Evolutionary conservation across 371 early-diverging fungal species (phyloP).

Genomic region (Batrachochytrium dendrobatidis): DNA sequence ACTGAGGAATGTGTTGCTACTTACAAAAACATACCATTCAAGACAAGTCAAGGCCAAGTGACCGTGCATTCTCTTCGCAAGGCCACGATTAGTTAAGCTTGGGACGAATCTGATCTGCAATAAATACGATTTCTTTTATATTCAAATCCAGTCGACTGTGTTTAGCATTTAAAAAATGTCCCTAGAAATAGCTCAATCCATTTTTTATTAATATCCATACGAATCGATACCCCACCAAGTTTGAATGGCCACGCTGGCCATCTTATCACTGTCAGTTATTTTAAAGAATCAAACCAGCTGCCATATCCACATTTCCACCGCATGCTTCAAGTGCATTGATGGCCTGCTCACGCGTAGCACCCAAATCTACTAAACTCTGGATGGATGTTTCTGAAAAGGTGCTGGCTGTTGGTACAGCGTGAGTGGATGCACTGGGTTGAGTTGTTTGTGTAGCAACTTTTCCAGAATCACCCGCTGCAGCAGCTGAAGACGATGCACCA

Average conservation of each 20-base stretch:
- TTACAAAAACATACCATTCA: constrained; percentile 27
- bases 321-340: constrained; percentile 72
- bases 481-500: constrained; percentile 6
- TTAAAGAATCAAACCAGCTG: constrained; percentile 42
- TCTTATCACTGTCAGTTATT: background rate
- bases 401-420: constrained; percentile 11
- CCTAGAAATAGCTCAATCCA: background rate
- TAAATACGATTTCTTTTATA: too few relatives aligned
- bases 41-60: constrained; percentile 24
- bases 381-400: constrained; percentile 48
- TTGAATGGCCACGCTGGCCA: background rate
- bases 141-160: too few relatives aligned
- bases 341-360: constrained; percentile 61
- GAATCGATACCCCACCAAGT: background rate
- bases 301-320: constrained; percentile 77
- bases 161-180: background rate
- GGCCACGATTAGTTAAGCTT: constrained; percentile 17
- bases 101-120: too few relatives aligned
- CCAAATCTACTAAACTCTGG: constrained; percentile 52
- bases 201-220: background rate
- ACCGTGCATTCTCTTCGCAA: constrained; percentile 13
- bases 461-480: constrained; percentile 6
- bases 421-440: constrained; percentile 9
- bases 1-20: constrained; percentile 17
- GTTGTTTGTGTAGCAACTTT: background rate